Conservation (phyloP, 202 grass and related monocot genomes). For the Zoysia matrella region DNA sequence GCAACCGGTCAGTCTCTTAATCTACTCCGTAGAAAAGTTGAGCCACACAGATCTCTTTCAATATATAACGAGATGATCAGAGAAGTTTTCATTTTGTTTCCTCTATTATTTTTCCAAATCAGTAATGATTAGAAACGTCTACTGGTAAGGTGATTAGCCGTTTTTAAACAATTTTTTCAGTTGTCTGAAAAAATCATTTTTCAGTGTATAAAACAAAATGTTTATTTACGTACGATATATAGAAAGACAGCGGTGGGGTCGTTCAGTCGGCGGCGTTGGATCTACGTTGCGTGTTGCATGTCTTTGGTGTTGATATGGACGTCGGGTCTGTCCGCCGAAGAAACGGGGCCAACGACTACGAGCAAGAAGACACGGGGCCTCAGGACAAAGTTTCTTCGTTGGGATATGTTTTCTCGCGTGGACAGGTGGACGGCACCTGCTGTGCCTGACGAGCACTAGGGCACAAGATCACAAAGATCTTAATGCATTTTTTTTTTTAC, state of each 20-base stretch:
- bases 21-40: not conserved
- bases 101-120: not conserved
- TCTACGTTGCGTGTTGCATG: slow-evolving; percentile 34
- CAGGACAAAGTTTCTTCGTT: not conserved
- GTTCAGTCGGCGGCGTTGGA: slow-evolving; percentile 26
- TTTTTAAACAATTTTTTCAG: not conserved
- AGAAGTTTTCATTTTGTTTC: not conserved
- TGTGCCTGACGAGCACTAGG: not conserved
- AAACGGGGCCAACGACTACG: not conserved
- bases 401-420: not conserved
- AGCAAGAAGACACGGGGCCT: not conserved
- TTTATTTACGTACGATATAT: too few species aligned
- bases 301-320: slow-evolving; percentile 41
- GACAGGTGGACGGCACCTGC: slow-evolving; percentile 33
- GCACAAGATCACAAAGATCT: not conserved
- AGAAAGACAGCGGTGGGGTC: not conserved
- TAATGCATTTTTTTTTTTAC: not conserved
- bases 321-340: not conserved
- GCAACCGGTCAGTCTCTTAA: not conserved
- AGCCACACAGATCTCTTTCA: slow-evolving; percentile 14
- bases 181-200: too few species aligned
- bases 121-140: not conserved
- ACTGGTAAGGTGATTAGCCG: not conserved
- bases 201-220: too few species aligned
- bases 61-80: not conserved